Evolutionary conservation across 148 eudicot species (phyloP).

Genomic region (Spergularia bocconei): DNA sequence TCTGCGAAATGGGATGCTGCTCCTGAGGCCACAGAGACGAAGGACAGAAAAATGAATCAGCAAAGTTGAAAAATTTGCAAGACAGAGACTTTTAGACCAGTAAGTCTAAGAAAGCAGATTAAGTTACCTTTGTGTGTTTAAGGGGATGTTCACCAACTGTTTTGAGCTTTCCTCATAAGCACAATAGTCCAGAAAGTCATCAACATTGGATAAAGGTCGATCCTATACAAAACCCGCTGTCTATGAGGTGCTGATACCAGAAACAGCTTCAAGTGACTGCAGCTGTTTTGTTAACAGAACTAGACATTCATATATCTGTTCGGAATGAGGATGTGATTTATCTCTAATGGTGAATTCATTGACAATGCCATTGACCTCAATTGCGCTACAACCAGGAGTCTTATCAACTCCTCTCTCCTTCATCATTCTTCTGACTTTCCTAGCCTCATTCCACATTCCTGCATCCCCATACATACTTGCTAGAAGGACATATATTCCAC

Average conservation of each 20-base stretch:
- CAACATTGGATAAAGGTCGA: too few species aligned
- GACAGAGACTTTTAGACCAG: too few species aligned
- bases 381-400: conserved; percentile 63
- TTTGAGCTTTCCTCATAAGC: too few species aligned
- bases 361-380: conserved; percentile 53
- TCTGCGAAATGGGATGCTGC: not conserved
- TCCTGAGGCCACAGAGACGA: not conserved
- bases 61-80: too few species aligned
- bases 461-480: conserved; percentile 65
- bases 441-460: conserved; percentile 57
- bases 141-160: too few species aligned
- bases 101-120: too few species aligned
- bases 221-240: conserved; percentile 14
- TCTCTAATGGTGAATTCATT: conserved; percentile 52
- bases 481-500: conserved; percentile 54
- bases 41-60: not conserved
- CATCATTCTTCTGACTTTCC: conserved; percentile 54
- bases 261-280: conserved; percentile 29
- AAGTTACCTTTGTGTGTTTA: too few species aligned
- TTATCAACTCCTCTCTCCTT: conserved; percentile 43
- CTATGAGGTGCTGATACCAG: conserved; percentile 24
- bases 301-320: conserved; percentile 43
- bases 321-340: conserved; percentile 45
- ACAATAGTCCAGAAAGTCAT: too few species aligned
- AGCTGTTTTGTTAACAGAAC: conserved; percentile 42